A percentile compares a stretch with the other conserved stretches of the same genome.
These are phyloP conservation scores for Bassia scoparia DNA, from an alignment of 148 eudicot species.

Conservation along the genomic window DNA sequence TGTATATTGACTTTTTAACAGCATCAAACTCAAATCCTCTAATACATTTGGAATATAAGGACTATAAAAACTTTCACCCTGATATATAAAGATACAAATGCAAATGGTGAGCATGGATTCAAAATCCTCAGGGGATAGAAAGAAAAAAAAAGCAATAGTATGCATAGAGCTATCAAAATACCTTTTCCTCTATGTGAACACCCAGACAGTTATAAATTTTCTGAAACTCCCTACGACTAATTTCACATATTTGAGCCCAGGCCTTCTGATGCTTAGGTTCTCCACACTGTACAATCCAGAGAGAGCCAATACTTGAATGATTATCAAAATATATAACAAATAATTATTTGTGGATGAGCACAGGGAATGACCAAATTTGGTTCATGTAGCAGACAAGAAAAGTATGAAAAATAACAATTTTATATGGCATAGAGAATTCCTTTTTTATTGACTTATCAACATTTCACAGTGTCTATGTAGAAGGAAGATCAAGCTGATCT, in stretches of 20 bases:
- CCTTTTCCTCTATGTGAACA: conserved; percentile 76
- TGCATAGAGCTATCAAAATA: conserved; percentile 22
- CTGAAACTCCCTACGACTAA: conserved; percentile 65
- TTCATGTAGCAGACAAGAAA: too few species aligned
- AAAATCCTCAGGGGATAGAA: neutral
- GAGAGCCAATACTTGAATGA: too few species aligned
- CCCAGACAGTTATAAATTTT: conserved; percentile 69
- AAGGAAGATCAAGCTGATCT: too few species aligned
- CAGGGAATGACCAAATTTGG: too few species aligned
- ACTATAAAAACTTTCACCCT: conserved; percentile 96
- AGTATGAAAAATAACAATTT: too few species aligned
- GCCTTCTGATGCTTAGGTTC: conserved; percentile 63
- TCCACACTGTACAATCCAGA: conserved; percentile 58
- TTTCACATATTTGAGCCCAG: conserved; percentile 81
- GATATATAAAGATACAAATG: neutral
- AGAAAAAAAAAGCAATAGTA: neutral
- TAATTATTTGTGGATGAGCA: too few species aligned
- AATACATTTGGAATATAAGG: conserved; percentile 64
- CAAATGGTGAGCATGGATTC: neutral
- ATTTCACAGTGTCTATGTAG: neutral
- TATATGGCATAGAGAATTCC: too few species aligned
- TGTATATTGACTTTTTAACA: conserved; percentile 41
- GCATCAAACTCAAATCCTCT: conserved; percentile 32
- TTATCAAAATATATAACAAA: too few species aligned
- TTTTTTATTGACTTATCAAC: too few species aligned